Conservation (phyloP, 768 basidiomycete species). For the Dioszegia crocea region DNA sequence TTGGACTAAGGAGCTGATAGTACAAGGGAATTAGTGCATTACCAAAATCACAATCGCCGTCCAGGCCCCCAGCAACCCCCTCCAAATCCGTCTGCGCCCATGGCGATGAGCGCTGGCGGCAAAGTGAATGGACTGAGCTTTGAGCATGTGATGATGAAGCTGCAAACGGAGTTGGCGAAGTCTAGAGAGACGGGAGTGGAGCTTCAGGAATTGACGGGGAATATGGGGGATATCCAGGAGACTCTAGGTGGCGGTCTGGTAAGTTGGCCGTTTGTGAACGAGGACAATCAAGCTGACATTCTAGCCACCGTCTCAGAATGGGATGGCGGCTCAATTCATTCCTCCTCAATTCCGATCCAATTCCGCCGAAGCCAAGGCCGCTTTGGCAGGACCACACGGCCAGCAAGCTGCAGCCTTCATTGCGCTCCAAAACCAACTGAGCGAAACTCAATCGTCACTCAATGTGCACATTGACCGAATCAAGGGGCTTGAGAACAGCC, state of each 20-base stretch:
- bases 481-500: conserved; percentile 70
- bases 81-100: conserved; percentile 14
- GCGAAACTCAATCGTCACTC: conserved; percentile 75
- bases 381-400: conserved; percentile 40
- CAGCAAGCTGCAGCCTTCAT: conserved; percentile 52
- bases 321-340: conserved; percentile 40
- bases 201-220: conserved; percentile 66
- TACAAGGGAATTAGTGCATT: conserved; percentile 35
- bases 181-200: conserved; percentile 89
- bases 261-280: conserved; percentile 39
- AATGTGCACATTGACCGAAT: conserved; percentile 76
- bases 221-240: conserved; percentile 88
- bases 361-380: conserved; percentile 33
- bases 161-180: conserved; percentile 93
- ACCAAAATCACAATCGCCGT: conserved; percentile 35
- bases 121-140: conserved; percentile 70
- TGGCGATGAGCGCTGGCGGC: conserved; percentile 55
- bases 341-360: conserved; percentile 43
- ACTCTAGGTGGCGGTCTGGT: conserved; percentile 80
- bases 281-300: background rate
- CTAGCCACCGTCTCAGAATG: conserved; percentile 48
- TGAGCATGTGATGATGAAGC: conserved; percentile 79
- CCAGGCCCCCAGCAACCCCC: conserved; percentile 6
- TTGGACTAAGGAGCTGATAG: background rate
- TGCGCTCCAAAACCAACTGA: conserved; percentile 75